Evolutionary conservation across 345 rosid species (phyloP), one percentile per base, ranked within the genome.

Genomic region (Brassica nigra): DNA sequence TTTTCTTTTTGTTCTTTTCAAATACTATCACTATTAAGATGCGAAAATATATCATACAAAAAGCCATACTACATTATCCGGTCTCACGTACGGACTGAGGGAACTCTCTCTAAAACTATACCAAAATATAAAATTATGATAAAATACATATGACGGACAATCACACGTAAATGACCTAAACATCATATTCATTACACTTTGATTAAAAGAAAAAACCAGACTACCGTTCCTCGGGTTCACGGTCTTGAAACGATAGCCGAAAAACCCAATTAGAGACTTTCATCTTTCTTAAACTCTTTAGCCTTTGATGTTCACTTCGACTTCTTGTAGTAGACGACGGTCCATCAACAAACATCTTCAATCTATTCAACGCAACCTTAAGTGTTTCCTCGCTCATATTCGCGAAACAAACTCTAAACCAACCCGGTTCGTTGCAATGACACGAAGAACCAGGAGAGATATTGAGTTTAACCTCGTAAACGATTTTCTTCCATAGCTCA

Each of bases 361-460:
- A 15, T 33, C 97, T 76, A 47, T 85, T 68, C 88, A 89, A 76
- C 28, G 97, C 89, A 30, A 87, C 68, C 9, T 85, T 80, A 15
- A 88, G 68, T 18, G 97, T 89, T 3, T 85, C 89, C 49, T 89
- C 89, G 15, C 91, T 87, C 92, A 91, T 84, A 80, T 91, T 89
- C 5, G 96, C 96, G 64, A 91, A 91, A 74, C 92, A 89, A 52
- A 87, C 89, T 4, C 90, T 80, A 82, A 89, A 89, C 92, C 93
- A 91, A 3, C 97, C 97, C 1, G 97, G 92, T 66, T 90, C 94
- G 2, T 84, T 80, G 85, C 94, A 91, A 86, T 90, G 97, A 68
- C 90, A 91, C 3, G 97, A 91, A 10, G 90, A 88, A n/a, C 97
- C 94, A 5, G 97, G 94, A 6, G 89, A 86, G 28, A 88, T 88